Conservation (phyloP, 371 early-diverging fungal genomes). For the Nematocida minor region DNA sequence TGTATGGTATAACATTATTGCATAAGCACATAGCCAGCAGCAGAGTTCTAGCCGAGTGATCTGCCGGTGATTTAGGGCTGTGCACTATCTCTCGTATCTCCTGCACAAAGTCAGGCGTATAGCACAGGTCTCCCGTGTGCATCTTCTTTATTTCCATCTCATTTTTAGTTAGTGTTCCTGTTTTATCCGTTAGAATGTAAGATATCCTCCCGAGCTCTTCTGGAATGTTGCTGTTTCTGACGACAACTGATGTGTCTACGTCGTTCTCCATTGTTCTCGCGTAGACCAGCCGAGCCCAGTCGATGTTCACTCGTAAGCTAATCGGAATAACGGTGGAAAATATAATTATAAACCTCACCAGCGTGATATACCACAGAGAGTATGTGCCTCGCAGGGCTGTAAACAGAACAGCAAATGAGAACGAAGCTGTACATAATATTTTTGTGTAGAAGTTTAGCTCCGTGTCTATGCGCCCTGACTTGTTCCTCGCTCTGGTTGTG, state of each 20-base stretch:
- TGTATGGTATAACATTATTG: constrained; percentile 74
- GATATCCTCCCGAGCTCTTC: constrained; percentile 94
- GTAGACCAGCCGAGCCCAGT: constrained; percentile 86
- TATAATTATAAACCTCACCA: constrained; percentile 85
- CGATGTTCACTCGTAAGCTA: constrained; percentile 84
- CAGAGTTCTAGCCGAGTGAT: constrained; percentile 61
- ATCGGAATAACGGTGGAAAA: constrained; percentile 95
- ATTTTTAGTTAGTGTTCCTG: constrained; percentile 97
- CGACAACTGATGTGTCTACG: constrained; percentile 70
- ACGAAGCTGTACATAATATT: constrained; percentile 50
- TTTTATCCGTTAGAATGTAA: constrained; percentile 92
- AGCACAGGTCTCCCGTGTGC: constrained; percentile 89
- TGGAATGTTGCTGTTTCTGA: constrained; percentile 86
- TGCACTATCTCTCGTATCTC: constrained; percentile 49
- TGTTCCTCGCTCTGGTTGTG: constrained; percentile 82
- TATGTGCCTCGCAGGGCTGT: constrained; percentile 79
- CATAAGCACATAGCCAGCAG: constrained; percentile 78
- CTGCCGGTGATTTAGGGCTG: constrained; percentile 23
- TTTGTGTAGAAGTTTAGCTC: constrained; percentile 84
- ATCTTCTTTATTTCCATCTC: constrained; percentile 92
- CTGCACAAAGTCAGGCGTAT: constrained; percentile 71
- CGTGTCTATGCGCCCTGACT: constrained; percentile 82
- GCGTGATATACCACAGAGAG: constrained; percentile 77
- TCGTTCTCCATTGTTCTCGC: constrained; percentile 66
- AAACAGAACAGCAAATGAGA: constrained; percentile 70